Conservation (phyloP, 768 basidiomycete species). For the Amanita phalloides region DNA sequence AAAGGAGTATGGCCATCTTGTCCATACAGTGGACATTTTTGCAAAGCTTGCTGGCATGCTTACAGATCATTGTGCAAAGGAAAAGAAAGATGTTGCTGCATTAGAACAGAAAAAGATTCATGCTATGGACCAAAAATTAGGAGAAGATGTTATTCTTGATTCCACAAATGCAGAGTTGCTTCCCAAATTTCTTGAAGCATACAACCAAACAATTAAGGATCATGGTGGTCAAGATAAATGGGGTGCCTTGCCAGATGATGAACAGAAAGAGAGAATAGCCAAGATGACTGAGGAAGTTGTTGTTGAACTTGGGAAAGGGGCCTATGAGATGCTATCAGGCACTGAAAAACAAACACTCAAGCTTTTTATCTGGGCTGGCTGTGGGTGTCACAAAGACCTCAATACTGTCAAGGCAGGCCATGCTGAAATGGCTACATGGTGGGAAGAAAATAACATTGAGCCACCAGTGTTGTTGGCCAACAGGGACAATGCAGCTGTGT, state of each 20-base stretch:
- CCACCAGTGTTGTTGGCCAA: no score
- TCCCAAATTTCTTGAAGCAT: slow-evolving; percentile 10
- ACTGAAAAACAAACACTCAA: background rate
- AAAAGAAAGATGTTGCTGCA: slow-evolving; percentile 17
- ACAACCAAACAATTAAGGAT: slow-evolving; percentile 12
- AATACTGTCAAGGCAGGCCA: no score
- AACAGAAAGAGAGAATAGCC: slow-evolving; percentile 6
- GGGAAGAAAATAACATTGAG: no score
- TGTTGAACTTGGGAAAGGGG: background rate
- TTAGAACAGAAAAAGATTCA: slow-evolving; percentile 11
- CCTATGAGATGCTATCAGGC: background rate
- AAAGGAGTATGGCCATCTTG: slow-evolving; percentile 8
- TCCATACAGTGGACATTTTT: slow-evolving; percentile 10
- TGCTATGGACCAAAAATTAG: slow-evolving; percentile 13
- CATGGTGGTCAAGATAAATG: slow-evolving; percentile 15
- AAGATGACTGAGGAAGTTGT: background rate
- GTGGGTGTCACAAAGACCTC: background rate
- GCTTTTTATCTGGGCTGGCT: background rate
- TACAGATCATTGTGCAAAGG: no score
- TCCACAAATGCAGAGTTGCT: slow-evolving; percentile 10
- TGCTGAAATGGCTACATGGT: no score
- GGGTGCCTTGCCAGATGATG: slow-evolving; percentile 11
- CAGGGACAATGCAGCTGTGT: no score
- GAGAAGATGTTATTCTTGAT: slow-evolving; percentile 13
- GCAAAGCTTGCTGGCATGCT: slow-evolving; percentile 4